phyloP scores from a whole-genome alignment of 768 basidiomycete species.

The Amyloporia xantha region DNA sequence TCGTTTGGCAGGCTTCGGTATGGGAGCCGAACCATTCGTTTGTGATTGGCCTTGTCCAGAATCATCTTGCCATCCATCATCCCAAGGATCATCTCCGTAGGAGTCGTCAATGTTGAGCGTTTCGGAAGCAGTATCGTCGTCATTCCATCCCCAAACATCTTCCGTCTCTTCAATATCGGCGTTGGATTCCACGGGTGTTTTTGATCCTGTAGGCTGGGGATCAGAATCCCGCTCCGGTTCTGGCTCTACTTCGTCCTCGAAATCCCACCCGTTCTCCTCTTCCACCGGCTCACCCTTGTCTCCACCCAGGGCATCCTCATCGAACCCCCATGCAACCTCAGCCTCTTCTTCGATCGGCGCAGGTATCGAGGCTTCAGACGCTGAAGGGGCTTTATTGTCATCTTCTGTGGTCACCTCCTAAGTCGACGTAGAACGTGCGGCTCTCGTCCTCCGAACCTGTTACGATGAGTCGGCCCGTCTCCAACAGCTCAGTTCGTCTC shows the following conservation, averaged over 20 bases:
- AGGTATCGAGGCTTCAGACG: slow-evolving; percentile 1
- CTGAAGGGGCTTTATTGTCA: not conserved
- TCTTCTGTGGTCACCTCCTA: not conserved
- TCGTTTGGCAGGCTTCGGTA: slow-evolving; percentile 48
- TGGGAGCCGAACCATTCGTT: slow-evolving; percentile 22
- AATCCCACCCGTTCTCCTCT: slow-evolving; percentile 29
- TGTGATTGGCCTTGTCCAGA: slow-evolving; percentile 3
- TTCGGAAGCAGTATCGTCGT: slow-evolving; percentile 34
- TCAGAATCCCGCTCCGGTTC: not conserved
- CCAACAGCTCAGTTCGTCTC: slow-evolving; percentile 59
- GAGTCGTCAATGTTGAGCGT: slow-evolving; percentile 24
- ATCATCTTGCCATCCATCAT: slow-evolving; percentile 33
- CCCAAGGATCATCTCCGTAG: slow-evolving; percentile 63
- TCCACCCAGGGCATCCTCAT: slow-evolving; percentile 31
- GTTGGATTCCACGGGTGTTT: too few relatives aligned
- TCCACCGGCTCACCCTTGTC: slow-evolving; percentile 15
- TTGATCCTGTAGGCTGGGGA: slow-evolving; percentile 1
- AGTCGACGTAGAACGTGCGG: slow-evolving; percentile 32
- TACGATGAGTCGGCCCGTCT: slow-evolving; percentile 51
- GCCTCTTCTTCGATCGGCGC: slow-evolving; percentile 8
- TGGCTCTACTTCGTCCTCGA: slow-evolving; percentile 27
- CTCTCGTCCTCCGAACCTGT: slow-evolving; percentile 32
- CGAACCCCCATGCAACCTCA: slow-evolving; percentile 40
- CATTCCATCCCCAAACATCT: slow-evolving; percentile 78
- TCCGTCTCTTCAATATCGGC: slow-evolving; percentile 1